Base-by-base conservation (phyloP, 768 basidiomycete genomes). In the Mycena venus region DNA sequence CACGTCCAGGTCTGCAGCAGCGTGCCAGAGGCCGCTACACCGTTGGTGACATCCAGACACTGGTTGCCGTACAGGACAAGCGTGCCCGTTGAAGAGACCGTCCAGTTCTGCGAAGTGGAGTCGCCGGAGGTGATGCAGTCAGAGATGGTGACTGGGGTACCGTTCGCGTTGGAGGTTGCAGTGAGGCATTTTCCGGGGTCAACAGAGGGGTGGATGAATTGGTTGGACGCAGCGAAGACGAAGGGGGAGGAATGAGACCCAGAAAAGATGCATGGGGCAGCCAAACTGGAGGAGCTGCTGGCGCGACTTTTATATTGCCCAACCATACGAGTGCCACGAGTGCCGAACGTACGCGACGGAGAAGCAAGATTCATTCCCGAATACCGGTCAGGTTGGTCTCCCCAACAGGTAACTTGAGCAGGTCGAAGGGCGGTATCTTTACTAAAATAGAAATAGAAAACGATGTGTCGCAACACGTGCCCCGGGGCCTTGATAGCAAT, bases 151-250 rank as follows among this genome's bases (percentile, higher is more conserved):
- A 69, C 68, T 8, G 68, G 68, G 10, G 68, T 60, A 17, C 68
- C 68, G 32, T 51, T 19, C 68, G 68, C 58, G 68, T 69, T 69
- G 12, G 68, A 60, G 56, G n/a, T 51, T 36, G 58, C 68, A 49
- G 68, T 69, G 9, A 69, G 34, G 47, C 68, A 69, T 40, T 27
- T 69, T 17, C 58, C 58, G 15, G 58, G 17, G 68, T 69, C 68
- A 36, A 69, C 68, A 23, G 59, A 60, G 47, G 68, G 68, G 68
- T 70, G 68, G 49, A 70, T 69, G 56, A 69, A 69, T 47, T 68
- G 67, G 67, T 60, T 68, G 56, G 67, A 40, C 66, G 66, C 55
- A 38, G 66, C 55, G 40, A 59, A 58, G 44, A 59, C 67, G 42
- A 68, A 49, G 55, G 65, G n/a, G 55, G 67, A 68, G 44, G 29